Percentiles rank a stretch among this genome's conserved stretches.
These are phyloP conservation scores for Naganishia sp. DNA, from an alignment of 1,284 basidiomycete genomes.

Conservation along the genomic window DNA sequence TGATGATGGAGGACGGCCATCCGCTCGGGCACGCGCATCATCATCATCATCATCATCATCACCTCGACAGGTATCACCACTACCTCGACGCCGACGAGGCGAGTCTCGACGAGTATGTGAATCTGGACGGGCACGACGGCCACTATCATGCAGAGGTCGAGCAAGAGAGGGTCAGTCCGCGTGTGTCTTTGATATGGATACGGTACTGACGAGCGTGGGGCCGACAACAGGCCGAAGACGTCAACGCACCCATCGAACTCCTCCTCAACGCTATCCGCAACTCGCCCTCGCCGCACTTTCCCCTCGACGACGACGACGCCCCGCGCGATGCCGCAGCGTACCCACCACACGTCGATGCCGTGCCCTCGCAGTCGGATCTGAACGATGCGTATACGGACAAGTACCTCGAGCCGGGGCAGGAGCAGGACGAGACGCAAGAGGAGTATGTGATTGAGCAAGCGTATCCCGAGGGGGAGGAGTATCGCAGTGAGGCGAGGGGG, in stretches of 20 bases:
- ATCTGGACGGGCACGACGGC: slow-evolving; percentile 16
- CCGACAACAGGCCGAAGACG: slow-evolving; percentile 6
- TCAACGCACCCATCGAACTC: slow-evolving; percentile 27
- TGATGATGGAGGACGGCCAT: too few relatives aligned
- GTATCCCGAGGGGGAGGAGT: background rate
- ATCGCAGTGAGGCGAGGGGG: too few relatives aligned
- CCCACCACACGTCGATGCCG: too few relatives aligned
- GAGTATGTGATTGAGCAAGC: slow-evolving; percentile 24
- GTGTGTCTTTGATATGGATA: too few relatives aligned
- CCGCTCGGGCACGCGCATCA: background rate
- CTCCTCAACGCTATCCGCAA: slow-evolving; percentile 27
- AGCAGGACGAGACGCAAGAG: background rate
- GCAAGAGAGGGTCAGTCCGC: slow-evolving; percentile 11
- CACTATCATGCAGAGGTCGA: background rate
- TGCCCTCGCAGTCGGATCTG: background rate
- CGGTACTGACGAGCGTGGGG: background rate
- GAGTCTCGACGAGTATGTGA: slow-evolving; percentile 18
- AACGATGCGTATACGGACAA: slow-evolving; percentile 5
- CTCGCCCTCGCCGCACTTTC: slow-evolving; percentile 17
- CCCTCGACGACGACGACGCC: background rate
- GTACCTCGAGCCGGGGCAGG: background rate
- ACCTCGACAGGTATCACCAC: background rate
- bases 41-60: slow-evolving; percentile 24
- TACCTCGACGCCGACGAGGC: slow-evolving; percentile 6
- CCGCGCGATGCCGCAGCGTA: background rate